phyloP scores from a whole-genome alignment of 495 filamentous ascomycete genomes.

The Durotheca rogersii region DNA sequence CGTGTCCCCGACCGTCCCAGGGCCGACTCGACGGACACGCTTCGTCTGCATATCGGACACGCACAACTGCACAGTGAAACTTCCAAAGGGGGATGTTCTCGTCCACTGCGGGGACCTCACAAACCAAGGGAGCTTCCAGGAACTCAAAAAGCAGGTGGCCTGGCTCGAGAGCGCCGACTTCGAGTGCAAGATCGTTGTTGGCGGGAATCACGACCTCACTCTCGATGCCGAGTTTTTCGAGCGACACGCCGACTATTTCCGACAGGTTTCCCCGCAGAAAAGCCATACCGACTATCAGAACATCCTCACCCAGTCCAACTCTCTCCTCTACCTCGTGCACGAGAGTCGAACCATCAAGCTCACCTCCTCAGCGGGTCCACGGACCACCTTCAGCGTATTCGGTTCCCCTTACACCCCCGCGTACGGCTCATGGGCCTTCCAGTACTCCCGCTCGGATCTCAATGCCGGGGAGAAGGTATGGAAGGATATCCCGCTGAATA shows the following conservation, averaged over 20 bases:
- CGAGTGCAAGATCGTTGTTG: slow-evolving; percentile 77
- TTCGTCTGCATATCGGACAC: slow-evolving; percentile 85
- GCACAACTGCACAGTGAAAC: slow-evolving; percentile 64
- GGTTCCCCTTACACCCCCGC: slow-evolving; percentile 71
- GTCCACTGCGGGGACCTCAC: slow-evolving; percentile 90
- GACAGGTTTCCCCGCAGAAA: slow-evolving; percentile 61
- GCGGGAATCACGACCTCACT: slow-evolving; percentile 81
- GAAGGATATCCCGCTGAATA: slow-evolving; percentile 62
- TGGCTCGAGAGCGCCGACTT: slow-evolving; percentile 82
- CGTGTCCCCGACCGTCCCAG: slow-evolving; percentile 1
- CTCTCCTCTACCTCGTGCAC: slow-evolving; percentile 68
- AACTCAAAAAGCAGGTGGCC: slow-evolving; percentile 59
- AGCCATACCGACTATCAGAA: slow-evolving; percentile 55
- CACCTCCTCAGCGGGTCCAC: slow-evolving; percentile 57
- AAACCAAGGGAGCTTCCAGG: slow-evolving; percentile 71
- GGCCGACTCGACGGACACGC: slow-evolving; percentile 39
- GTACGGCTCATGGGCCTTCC: slow-evolving; percentile 69
- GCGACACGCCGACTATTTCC: slow-evolving; percentile 57
- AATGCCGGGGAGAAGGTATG: slow-evolving; percentile 50
- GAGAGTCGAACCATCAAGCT: slow-evolving; percentile 59
- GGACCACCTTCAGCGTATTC: slow-evolving; percentile 70
- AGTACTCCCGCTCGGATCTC: slow-evolving; percentile 53
- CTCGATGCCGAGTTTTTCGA: slow-evolving; percentile 65
- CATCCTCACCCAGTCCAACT: slow-evolving; percentile 53
- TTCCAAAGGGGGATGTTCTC: slow-evolving; percentile 83